phyloP scores from a whole-genome alignment of 140 eudicot species.

The Cichorium intybus region DNA sequence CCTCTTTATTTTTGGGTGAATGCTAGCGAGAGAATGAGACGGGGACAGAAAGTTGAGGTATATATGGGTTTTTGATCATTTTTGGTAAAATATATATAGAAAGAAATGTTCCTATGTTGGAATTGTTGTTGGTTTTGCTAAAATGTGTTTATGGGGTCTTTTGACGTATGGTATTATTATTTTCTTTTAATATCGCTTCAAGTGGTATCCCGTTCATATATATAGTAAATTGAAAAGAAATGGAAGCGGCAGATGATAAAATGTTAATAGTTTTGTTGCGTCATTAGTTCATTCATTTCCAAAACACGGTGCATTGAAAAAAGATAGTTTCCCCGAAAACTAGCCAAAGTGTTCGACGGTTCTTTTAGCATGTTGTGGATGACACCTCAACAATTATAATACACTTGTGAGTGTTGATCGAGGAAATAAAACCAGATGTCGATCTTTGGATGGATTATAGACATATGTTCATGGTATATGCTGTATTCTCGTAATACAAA shows the following conservation, averaged over 20 bases:
- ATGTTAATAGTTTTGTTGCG: conserved; percentile 10
- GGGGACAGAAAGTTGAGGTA: not conserved
- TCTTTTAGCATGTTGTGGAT: not conserved
- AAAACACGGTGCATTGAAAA: not conserved
- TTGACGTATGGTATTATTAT: conserved; percentile 1
- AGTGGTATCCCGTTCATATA: conserved; percentile 9
- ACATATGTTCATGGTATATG: not conserved
- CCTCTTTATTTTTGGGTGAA: not conserved
- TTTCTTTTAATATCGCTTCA: not conserved
- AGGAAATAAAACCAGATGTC: not conserved
- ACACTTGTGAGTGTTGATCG: not conserved
- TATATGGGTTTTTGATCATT: not conserved
- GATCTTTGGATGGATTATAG: not conserved
- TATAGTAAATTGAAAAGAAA: not conserved
- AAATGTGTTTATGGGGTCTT: not conserved
- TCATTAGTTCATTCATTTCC: conserved; percentile 10
- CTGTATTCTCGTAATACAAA: not conserved
- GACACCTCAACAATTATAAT: not conserved
- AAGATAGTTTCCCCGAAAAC: not conserved
- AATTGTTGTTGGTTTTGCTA: not conserved
- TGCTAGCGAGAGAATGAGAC: not conserved
- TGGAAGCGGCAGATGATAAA: not conserved
- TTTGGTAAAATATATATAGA: conserved; percentile 4
- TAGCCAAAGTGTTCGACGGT: not conserved
- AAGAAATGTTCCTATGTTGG: not conserved